Conservation (phyloP, 2,329 filamentous ascomycete genomes). For the Nigrospora sphaerica region DNA sequence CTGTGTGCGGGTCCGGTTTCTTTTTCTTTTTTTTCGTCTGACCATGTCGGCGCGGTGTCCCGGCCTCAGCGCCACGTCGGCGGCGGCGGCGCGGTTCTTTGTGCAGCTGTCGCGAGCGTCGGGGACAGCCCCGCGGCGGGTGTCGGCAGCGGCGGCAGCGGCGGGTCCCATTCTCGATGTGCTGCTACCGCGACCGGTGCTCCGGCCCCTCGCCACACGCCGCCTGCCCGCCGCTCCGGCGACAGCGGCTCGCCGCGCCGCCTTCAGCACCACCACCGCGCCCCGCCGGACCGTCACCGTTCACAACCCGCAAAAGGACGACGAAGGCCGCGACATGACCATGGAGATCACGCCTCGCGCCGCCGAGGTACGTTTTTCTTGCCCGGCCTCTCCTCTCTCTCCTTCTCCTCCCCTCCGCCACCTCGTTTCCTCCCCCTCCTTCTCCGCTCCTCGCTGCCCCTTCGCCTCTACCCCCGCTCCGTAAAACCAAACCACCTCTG, state of each 20-base stretch:
- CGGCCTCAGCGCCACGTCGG: neutral
- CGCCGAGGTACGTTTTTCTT: constrained; percentile 53
- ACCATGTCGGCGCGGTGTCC: no score
- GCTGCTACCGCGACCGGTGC: constrained; percentile 14
- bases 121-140: constrained; percentile 5
- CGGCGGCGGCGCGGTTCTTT: constrained; percentile 22
- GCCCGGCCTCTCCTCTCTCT: no score
- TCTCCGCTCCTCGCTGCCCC: neutral
- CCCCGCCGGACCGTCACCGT: constrained; percentile 39
- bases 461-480: neutral
- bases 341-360: constrained; percentile 81
- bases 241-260: neutral
- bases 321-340: constrained; percentile 76
- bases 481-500: neutral
- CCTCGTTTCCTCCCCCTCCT: neutral
- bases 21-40: no score
- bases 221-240: neutral
- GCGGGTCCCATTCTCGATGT: constrained; percentile 27
- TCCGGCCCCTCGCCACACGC: neutral
- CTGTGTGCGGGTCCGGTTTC: no score
- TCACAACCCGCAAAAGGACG: constrained; percentile 69
- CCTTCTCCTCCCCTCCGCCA: neutral
- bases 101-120: constrained; percentile 17
- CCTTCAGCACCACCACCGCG: constrained; percentile 2
- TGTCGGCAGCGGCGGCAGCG: constrained; percentile 10